These are phyloP conservation scores for Drechslerella coelobrocha DNA, from an alignment of 2,329 filamentous ascomycete genomes.

Conservation along the genomic window DNA sequence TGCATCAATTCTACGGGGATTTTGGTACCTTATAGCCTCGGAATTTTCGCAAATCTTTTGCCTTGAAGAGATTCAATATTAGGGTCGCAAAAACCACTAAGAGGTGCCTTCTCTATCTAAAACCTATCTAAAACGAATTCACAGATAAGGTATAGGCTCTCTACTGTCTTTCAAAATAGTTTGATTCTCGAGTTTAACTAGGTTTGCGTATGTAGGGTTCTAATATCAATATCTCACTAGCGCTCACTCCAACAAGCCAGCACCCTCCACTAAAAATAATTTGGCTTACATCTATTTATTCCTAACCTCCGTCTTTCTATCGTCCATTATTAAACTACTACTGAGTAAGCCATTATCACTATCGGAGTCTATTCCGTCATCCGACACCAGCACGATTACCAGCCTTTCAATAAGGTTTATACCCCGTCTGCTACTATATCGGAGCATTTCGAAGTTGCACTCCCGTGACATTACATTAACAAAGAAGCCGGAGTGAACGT, in stretches of 20 bases:
- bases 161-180: neutral
- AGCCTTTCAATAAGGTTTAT: neutral
- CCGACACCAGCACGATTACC: neutral
- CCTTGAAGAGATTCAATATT: too few species aligned
- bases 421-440: neutral
- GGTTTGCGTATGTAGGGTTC: neutral
- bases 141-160: too few species aligned
- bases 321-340: too few species aligned
- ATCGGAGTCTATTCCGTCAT: neutral
- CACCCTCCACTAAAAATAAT: too few species aligned
- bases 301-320: too few species aligned
- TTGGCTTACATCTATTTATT: too few species aligned
- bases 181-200: neutral
- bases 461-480: constrained; percentile 5
- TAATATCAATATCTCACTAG: neutral
- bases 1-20: too few species aligned
- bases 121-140: neutral
- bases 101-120: neutral
- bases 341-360: neutral
- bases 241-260: neutral
- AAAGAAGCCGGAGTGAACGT: constrained; percentile 1
- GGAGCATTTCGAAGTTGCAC: neutral
- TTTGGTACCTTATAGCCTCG: too few species aligned
- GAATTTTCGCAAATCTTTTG: too few species aligned
- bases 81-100: neutral